Conservation (phyloP, 805 yeast species). For the Kuraishia cidri region DNA sequence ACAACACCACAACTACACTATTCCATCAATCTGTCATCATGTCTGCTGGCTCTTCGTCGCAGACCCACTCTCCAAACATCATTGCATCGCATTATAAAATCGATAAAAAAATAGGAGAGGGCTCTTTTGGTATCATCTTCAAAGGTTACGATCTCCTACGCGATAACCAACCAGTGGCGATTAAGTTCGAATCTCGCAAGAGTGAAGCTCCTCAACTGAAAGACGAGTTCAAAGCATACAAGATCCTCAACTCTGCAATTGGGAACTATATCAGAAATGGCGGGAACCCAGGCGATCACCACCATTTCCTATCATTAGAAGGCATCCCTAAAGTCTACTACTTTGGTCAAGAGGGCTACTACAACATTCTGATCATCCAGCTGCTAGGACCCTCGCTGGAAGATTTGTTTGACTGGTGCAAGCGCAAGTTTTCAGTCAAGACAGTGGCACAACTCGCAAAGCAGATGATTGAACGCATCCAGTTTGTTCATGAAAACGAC, state of each 20-base stretch:
- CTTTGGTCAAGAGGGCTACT: conserved; percentile 81
- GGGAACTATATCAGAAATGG: conserved; percentile 14
- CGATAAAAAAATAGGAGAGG: conserved; percentile 82
- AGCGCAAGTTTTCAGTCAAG: conserved; percentile 59
- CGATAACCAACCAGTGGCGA: conserved; percentile 55
- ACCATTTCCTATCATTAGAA: conserved; percentile 8
- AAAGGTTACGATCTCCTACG: conserved; percentile 71
- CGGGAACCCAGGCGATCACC: neutral
- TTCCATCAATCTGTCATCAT: neutral
- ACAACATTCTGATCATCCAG: conserved; percentile 69
- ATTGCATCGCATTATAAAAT: conserved; percentile 63
- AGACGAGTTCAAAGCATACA: conserved; percentile 75
- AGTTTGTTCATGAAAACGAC: conserved; percentile 69
- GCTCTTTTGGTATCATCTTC: conserved; percentile 79
- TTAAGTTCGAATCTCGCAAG: conserved; percentile 73
- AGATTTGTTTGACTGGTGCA: conserved; percentile 85
- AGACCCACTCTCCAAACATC: conserved; percentile 13
- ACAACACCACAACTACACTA: too few relatives aligned
- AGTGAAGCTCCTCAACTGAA: conserved; percentile 79
- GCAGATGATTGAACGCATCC: conserved; percentile 69
- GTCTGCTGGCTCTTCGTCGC: conserved; percentile 2
- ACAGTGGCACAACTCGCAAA: conserved; percentile 69
- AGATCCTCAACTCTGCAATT: conserved; percentile 52
- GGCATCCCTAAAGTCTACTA: conserved; percentile 83
- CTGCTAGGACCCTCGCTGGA: conserved; percentile 78